phyloP scores from a whole-genome alignment of 768 basidiomycete species.

The Inosperma sp. region DNA sequence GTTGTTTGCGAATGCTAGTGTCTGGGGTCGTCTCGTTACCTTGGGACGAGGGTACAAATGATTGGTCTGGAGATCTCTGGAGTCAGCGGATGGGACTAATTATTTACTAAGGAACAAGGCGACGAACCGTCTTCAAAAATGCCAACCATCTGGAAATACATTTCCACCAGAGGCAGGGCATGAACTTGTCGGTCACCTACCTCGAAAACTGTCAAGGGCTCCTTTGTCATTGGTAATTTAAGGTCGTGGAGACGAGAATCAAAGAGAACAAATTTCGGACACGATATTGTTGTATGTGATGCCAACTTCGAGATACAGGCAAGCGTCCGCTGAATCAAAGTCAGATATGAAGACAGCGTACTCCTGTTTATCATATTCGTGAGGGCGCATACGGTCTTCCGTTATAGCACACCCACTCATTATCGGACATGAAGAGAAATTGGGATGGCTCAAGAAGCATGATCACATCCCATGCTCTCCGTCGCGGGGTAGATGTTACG shows the following conservation, averaged over 20 bases:
- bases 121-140: slow-evolving; percentile 40
- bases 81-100: not conserved
- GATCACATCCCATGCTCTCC: slow-evolving; percentile 31
- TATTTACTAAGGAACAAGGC: not conserved
- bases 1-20: slow-evolving; percentile 11
- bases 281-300: slow-evolving; percentile 2
- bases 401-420: slow-evolving; percentile 4
- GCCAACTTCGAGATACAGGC: slow-evolving; percentile 35
- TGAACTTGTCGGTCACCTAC: slow-evolving; percentile 20
- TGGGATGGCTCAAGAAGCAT: slow-evolving; percentile 57
- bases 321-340: slow-evolving; percentile 45
- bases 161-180: slow-evolving; percentile 40
- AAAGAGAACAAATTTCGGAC: slow-evolving; percentile 45
- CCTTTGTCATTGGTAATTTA: slow-evolving; percentile 43
- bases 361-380: not conserved
- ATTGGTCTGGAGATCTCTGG: slow-evolving; percentile 9
- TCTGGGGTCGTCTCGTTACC: slow-evolving; percentile 14
- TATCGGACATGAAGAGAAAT: slow-evolving; percentile 39
- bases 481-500: slow-evolving; percentile 22
- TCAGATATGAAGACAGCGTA: slow-evolving; percentile 48
- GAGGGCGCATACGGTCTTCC: not conserved
- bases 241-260: slow-evolving; percentile 54
- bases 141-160: slow-evolving; percentile 53
- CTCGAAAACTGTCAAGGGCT: slow-evolving; percentile 17
- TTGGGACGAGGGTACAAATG: slow-evolving; percentile 26